These are phyloP conservation scores for Cytospora piceae DNA, from an alignment of 2,329 filamentous ascomycete species.

Conservation along the genomic window DNA sequence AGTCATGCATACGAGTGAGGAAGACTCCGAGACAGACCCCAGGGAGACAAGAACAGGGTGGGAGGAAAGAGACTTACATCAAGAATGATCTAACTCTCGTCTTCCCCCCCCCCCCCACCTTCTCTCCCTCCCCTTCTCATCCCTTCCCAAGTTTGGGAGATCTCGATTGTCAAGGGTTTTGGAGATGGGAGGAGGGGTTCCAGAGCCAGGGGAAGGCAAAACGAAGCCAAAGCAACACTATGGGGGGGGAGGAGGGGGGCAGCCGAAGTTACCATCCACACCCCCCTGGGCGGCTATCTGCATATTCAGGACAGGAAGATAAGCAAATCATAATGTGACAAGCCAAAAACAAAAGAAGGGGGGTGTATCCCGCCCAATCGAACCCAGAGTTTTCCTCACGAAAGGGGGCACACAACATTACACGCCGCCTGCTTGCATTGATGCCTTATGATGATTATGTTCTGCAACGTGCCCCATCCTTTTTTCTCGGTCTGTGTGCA, in stretches of 20 bases:
- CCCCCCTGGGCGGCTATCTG: conserved; percentile 28
- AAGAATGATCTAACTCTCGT: neutral
- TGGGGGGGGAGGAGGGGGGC: neutral
- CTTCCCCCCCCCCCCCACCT: conserved; percentile 22
- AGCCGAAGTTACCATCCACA: neutral
- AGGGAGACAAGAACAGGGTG: neutral
- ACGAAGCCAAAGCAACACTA: neutral
- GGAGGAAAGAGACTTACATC: neutral
- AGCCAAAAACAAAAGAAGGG: conserved; percentile 4
- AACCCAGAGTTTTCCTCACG: neutral
- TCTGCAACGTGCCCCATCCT: neutral
- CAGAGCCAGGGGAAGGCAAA: neutral
- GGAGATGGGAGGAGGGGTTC: neutral
- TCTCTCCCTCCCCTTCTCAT: conserved; percentile 30
- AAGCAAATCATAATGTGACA: conserved; percentile 19
- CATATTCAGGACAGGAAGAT: conserved; percentile 25
- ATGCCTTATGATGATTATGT: neutral
- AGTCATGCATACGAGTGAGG: neutral
- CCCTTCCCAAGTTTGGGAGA: conserved; percentile 15
- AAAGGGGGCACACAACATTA: neutral
- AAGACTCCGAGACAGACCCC: too few species aligned
- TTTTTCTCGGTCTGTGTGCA: neutral
- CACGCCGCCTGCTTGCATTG: conserved; percentile 15
- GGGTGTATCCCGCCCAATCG: neutral
- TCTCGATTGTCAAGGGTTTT: conserved; percentile 1